Evolutionary conservation across 164 flowering plant species (phyloP), one percentile per base, ranked within the genome.

Genomic region (Berberis thunbergii): DNA sequence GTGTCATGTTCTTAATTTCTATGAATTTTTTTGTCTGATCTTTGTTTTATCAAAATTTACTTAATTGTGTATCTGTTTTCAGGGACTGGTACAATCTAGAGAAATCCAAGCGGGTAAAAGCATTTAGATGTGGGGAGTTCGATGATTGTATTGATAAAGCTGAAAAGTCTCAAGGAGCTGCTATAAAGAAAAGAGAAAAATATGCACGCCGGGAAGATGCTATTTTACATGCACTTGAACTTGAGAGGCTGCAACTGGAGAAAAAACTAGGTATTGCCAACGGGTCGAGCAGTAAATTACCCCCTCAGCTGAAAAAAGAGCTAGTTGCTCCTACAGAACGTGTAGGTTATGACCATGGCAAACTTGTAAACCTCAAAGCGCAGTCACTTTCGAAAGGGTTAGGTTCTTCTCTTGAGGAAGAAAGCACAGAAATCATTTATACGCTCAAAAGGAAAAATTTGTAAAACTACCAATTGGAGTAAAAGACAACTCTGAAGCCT

Each of bases 171-270:
- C 86, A 71, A 49, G 96, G 95, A 13, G 70, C 77, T 80, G 87
- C 96, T 60, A 76, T 83, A 66, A 94, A 84, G 83, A 94, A 94
- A 73, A 80, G 95, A 73, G 96, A 87, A 75, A 94, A 94, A 77
- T 91, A 94, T 79, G 99, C 99, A 48, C 96, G 97, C 12, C 77
- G 96, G 59, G 99, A 94, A 78, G 99, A 94, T 89, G 99, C 99
- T 49, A 94, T 94, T 75, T 83, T 89, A 73, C 97, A 94, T 82
- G 99, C 99, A 45, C 97, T 94, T 77, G 96, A 89, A 74, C 91
- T 94, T 73, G 99, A 94, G 78, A 94, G 73, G 73, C 77, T 80
- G 72, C 57, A 77, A 57, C 46, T 81, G 70, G 84, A 76, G 71
- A 86, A 77, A 58, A 81, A 82, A 64, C 49, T 75, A 45, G 81